Evolutionary conservation across 192 early-diverging fungal species (phyloP).

Genomic region (Martensiomyces pterosporus): DNA sequence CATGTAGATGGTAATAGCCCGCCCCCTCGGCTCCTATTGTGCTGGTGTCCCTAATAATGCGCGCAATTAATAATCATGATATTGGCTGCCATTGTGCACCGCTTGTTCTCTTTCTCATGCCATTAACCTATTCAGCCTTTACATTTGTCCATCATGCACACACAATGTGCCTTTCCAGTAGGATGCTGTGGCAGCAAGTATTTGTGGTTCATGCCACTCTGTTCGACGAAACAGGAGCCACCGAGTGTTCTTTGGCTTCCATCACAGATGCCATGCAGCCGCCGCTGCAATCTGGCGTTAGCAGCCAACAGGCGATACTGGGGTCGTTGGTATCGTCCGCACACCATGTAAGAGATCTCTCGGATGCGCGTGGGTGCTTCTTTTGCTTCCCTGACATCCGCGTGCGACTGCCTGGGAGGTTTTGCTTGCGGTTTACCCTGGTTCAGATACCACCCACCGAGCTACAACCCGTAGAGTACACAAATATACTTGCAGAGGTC

Average conservation of each 20-base stretch:
- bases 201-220: constrained; percentile 34
- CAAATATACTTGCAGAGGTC: constrained; percentile 5
- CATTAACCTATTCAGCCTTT: too few relatives aligned
- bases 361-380: constrained; percentile 14
- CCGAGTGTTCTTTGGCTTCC: constrained; percentile 7
- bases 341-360: constrained; percentile 16
- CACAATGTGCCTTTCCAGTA: too few relatives aligned
- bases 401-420: constrained; percentile 22
- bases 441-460: constrained; percentile 15
- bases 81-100: too few relatives aligned
- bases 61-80: too few relatives aligned
- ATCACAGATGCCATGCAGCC: background rate
- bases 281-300: too few relatives aligned
- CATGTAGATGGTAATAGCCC: too few relatives aligned
- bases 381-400: constrained; percentile 41
- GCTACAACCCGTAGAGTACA: constrained; percentile 2
- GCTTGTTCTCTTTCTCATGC: too few relatives aligned
- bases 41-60: too few relatives aligned
- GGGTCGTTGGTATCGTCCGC: constrained; percentile 16
- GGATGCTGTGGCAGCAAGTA: constrained; percentile 10
- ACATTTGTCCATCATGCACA: too few relatives aligned
- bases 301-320: background rate
- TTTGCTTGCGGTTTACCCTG: constrained; percentile 32
- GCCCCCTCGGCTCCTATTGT: too few relatives aligned
- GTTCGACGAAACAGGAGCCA: constrained; percentile 21